Evolutionary conservation across 371 early-diverging fungal species (phyloP).

Genomic region (Capniomyces stellatus): DNA sequence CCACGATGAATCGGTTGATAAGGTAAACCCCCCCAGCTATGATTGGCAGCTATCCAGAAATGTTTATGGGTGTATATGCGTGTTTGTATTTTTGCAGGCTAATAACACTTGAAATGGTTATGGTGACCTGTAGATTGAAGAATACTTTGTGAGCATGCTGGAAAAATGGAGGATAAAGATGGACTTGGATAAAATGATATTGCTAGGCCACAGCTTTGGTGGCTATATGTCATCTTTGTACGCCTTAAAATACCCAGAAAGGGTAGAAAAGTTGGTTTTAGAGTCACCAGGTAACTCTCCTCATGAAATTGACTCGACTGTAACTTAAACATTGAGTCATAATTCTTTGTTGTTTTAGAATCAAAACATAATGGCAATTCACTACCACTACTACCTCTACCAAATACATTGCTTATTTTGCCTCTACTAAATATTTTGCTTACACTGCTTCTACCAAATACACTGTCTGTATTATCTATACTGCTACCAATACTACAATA

Average conservation of each 20-base stretch:
- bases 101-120: background rate
- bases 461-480: no score
- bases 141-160: conserved; percentile 76
- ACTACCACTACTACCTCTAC: no score
- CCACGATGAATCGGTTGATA: background rate
- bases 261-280: conserved; percentile 76
- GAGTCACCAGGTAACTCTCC: conserved; percentile 49
- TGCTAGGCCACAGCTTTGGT: conserved; percentile 70
- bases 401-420: no score
- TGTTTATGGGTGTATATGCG: background rate
- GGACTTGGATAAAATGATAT: conserved; percentile 59
- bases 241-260: conserved; percentile 67
- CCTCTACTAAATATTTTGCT: no score
- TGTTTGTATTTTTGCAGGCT: background rate
- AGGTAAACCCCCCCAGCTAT: background rate
- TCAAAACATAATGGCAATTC: no score
- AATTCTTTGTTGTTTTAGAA: no score
- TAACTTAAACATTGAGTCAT: no score
- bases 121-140: conserved; percentile 32
- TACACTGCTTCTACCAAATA: no score
- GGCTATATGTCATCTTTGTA: conserved; percentile 79
- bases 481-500: background rate
- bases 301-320: no score
- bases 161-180: conserved; percentile 73
- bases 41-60: background rate